These are phyloP conservation scores for Alternaria brassicicola DNA, from an alignment of 2,329 filamentous ascomycete genomes.

Conservation along the genomic window DNA sequence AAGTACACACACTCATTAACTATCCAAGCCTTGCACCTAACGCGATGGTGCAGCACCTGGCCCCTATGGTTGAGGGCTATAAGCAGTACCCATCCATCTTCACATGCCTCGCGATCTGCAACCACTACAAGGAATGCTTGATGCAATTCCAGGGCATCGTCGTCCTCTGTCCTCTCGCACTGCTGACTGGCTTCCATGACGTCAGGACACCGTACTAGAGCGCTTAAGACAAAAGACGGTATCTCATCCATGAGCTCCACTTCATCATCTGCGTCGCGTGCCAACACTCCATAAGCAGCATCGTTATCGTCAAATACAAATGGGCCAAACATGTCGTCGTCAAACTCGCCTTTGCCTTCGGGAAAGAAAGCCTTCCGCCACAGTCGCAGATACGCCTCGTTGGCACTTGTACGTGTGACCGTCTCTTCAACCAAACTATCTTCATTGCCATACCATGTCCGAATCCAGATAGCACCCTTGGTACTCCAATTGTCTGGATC, in stretches of 20 bases:
- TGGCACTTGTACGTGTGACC: neutral
- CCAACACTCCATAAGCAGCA: neutral
- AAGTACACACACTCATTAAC: neutral
- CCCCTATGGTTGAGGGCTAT: neutral
- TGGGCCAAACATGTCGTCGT: neutral
- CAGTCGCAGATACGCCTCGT: neutral
- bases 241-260: constrained; percentile 2
- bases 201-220: constrained; percentile 3
- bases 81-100: constrained; percentile 4
- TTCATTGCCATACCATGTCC: constrained; percentile 8
- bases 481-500: neutral
- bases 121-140: constrained; percentile 2
- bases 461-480: neutral
- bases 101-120: constrained; percentile 1
- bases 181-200: neutral
- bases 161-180: neutral
- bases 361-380: constrained; percentile 1
- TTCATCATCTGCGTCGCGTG: constrained; percentile 8
- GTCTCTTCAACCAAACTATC: neutral
- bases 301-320: neutral
- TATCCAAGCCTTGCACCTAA: neutral
- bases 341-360: neutral
- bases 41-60: constrained; percentile 1
- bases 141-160: neutral
- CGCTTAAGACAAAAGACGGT: neutral